Evolutionary conservation across 495 filamentous ascomycete species (phyloP), one percentile per base, ranked within the genome.

Genomic region (Penicillium roqueforti): DNA sequence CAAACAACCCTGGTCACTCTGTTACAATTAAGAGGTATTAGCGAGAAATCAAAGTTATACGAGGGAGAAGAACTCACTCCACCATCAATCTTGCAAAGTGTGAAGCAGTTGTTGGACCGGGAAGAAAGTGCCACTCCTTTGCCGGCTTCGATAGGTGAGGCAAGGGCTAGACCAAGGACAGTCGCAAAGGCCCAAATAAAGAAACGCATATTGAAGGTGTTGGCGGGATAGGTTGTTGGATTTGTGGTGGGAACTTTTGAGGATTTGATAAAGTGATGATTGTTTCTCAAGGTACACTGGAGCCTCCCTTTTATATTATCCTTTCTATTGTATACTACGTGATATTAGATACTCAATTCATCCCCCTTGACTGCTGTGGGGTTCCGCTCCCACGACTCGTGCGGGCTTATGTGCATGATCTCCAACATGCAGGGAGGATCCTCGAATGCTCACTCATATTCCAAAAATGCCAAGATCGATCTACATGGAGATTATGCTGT

Each of bases 21-120:
- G 4, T 31, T 11, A 4, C 13, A 3, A 31, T 31, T 31, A 3
- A 31, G 13, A 4, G 4, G 3, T 13, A 31, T 46, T 29, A 46
- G 43, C 14, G 3, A 7, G 10, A 13, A 31, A 2, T 20, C 7
- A 18, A 46, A 18, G n/a, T 19, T 13, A 31, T 4, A 5, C 0
- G 25, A 20, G 25, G 14, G 9, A 20, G 10, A 13, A 7, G 26
- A 26, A 46, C 43, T 18, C 16, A 31, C 43, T 19, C 43, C 43
- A 29, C 43, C 43, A 28, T 46, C 26, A 23, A 46, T 46, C 16
- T 16, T 46, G 43, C 43, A 46, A n/a, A 46, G 43, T 0, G 43
- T 46, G 16, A 11, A 31, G 26, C 43, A 46, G 18, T 46, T 46
- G 26, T 46, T 46, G 26, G 26, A 18, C 26, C 10, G 43, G n/a